These are phyloP conservation scores for Limonium bicolor DNA, from an alignment of 148 eudicot genomes.

Conservation along the genomic window DNA sequence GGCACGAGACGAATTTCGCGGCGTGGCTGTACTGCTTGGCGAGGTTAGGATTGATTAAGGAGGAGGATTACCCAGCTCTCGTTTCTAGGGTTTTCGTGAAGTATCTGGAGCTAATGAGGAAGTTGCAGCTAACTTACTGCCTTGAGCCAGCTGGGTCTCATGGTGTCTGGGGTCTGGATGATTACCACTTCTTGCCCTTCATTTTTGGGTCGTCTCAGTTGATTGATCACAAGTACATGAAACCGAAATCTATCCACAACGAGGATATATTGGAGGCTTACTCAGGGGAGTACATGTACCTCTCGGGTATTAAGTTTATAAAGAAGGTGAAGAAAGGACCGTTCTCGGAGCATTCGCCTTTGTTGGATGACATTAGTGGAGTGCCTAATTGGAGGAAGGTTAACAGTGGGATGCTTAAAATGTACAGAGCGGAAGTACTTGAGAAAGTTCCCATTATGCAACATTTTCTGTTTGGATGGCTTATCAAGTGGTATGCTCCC, in stretches of 20 bases:
- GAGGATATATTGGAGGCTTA: slow-evolving; percentile 88
- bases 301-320: slow-evolving; percentile 51
- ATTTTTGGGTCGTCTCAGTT: slow-evolving; percentile 86
- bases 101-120: slow-evolving; percentile 80
- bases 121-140: slow-evolving; percentile 60
- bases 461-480: slow-evolving; percentile 81
- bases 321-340: slow-evolving; percentile 86
- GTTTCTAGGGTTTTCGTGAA: slow-evolving; percentile 68
- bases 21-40: slow-evolving; percentile 89
- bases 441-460: slow-evolving; percentile 96
- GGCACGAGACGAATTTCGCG: slow-evolving; percentile 84
- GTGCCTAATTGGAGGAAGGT: slow-evolving; percentile 90
- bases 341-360: slow-evolving; percentile 86
- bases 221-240: slow-evolving; percentile 91
- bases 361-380: slow-evolving; percentile 88
- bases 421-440: slow-evolving; percentile 85
- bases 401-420: slow-evolving; percentile 85
- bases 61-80: slow-evolving; percentile 72
- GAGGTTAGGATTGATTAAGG: slow-evolving; percentile 50
- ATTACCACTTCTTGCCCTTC: slow-evolving; percentile 82
- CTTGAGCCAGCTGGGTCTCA: slow-evolving; percentile 97
- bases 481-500: slow-evolving; percentile 62
- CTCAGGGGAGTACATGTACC: slow-evolving; percentile 60
- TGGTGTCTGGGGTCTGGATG: slow-evolving; percentile 99
- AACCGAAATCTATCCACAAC: slow-evolving; percentile 87